These are phyloP conservation scores for Boletus pseudopeckii DNA, from an alignment of 768 basidiomycete species.

Conservation along the genomic window DNA sequence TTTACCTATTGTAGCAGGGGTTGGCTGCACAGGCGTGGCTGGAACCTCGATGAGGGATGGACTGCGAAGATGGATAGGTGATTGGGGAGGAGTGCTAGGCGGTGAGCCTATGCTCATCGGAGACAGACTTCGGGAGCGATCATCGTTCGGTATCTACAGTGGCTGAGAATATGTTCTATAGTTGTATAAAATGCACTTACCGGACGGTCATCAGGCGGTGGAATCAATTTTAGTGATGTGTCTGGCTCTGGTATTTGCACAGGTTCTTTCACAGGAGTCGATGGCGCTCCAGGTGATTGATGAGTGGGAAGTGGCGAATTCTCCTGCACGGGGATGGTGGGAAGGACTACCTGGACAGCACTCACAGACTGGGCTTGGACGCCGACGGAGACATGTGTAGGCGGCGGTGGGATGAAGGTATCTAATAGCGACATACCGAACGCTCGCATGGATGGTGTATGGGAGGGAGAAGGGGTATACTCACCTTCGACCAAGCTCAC, in stretches of 20 bases:
- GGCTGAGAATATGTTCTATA: constrained; percentile 21
- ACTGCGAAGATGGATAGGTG: constrained; percentile 9
- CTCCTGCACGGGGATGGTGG: constrained; percentile 15
- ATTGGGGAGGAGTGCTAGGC: constrained; percentile 35
- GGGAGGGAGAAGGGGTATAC: constrained; percentile 15
- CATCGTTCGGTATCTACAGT: constrained; percentile 28
- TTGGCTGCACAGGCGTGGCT: constrained; percentile 5
- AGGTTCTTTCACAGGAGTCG: constrained; percentile 11
- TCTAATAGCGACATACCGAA: constrained; percentile 31
- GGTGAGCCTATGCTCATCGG: constrained; percentile 62
- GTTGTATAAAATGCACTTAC: constrained; percentile 18
- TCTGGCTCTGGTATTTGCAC: constrained; percentile 1
- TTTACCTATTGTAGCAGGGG: constrained; percentile 8
- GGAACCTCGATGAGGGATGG: constrained; percentile 2
- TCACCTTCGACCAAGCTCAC: constrained; percentile 39
- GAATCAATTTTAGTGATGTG: constrained; percentile 12
- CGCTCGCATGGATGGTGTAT: constrained; percentile 19
- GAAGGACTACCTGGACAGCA: constrained; percentile 37
- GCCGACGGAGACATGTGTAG: constrained; percentile 40
- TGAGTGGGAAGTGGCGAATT: not conserved
- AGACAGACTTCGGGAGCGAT: constrained; percentile 47
- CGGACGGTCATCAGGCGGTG: constrained; percentile 15
- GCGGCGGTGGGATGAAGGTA: constrained; percentile 19
- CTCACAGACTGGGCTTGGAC: constrained; percentile 42
- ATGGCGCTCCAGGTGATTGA: constrained; percentile 6